phyloP scores from a whole-genome alignment of 768 basidiomycete genomes.

The Leccinellum rugosiceps region DNA sequence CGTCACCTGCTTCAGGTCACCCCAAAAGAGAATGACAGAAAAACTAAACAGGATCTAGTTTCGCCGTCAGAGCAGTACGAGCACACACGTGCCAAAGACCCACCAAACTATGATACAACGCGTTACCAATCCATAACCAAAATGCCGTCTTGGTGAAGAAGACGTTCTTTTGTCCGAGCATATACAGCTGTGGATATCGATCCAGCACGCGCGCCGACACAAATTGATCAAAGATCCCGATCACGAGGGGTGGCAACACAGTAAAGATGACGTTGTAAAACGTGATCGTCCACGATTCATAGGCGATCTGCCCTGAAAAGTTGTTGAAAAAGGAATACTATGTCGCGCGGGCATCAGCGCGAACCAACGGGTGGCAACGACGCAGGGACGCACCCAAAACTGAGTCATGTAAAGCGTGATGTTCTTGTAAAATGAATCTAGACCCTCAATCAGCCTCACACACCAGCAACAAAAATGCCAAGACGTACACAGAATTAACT shows the following conservation, averaged over 20 bases:
- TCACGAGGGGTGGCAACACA: slow-evolving; percentile 92
- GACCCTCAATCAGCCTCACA: slow-evolving; percentile 8
- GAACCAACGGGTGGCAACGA: not conserved
- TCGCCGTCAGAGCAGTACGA: not conserved
- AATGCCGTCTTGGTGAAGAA: slow-evolving; percentile 91
- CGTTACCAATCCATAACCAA: slow-evolving; percentile 90
- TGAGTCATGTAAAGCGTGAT: slow-evolving; percentile 98
- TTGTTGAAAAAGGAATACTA: slow-evolving; percentile 99
- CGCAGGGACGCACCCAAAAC: slow-evolving; percentile 73
- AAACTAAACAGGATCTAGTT: slow-evolving; percentile 80
- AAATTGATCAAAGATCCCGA: slow-evolving; percentile 98
- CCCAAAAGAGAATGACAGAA: slow-evolving; percentile 89
- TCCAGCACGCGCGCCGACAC: slow-evolving; percentile 96
- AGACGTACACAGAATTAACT: slow-evolving; percentile 87
- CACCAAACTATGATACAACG: slow-evolving; percentile 86
- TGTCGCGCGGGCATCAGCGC: not conserved
- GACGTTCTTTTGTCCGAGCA: slow-evolving; percentile 88
- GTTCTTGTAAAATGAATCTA: slow-evolving; percentile 99
- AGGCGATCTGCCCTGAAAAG: slow-evolving; percentile 97
- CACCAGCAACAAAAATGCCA: not conserved
- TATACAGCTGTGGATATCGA: slow-evolving; percentile 95
- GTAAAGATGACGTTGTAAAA: slow-evolving; percentile 97
- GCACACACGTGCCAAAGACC: slow-evolving; percentile 25
- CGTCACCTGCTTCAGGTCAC: slow-evolving; percentile 75
- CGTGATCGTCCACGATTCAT: slow-evolving; percentile 98